Evolutionary conservation across 768 basidiomycete species (phyloP), one percentile per base, ranked within the genome.

Genomic region (Termitomyces titanicus): DNA sequence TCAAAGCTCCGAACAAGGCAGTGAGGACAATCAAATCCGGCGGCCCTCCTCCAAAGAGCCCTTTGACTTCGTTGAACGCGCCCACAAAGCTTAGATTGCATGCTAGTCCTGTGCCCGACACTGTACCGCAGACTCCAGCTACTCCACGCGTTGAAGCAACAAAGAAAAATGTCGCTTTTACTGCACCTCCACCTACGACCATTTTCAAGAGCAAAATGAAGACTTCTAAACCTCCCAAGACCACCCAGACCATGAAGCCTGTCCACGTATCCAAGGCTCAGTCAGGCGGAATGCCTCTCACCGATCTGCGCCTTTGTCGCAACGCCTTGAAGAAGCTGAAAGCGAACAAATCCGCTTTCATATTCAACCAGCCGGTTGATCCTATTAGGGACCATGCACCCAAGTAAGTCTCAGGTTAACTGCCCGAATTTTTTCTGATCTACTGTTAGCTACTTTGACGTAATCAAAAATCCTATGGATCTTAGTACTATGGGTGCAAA

Each of bases 401-500:
- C 17, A 89, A 89, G 91, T 96, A 68, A 51, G 81, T 77, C 43
- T 20, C 6, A 20, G 5, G 46, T n/a, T 25, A 22, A 24, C 29
- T 53, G 10, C n/a, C 17, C 17, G 20, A 15, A 33, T 44, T 52
- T 27, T 29, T 29, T 54, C 51, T 65, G 25, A 69, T 55, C 20
- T 12, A 52, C 37, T 17, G 38, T 59, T 33, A 96, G 94, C 61
- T 98, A 98, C 68, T 93, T 94, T 64, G 86, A 90, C 51, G 73
- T 94, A 55, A 87, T 99, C 69, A 90, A 90, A 69, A 79, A 88
- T 11, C 96, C 97, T 0, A 98, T 99, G 92, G 97, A 99, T 66
- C 77, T 98, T 17, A 86, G 86, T 49, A 94, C 94, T 0, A 89
- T 96, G 77, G 76, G 79, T 25, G 88, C 88, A 35, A 98, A 96